Evolutionary conservation across 2,329 filamentous ascomycete species (phyloP).

Genomic region (Colletotrichum theobromicola): DNA sequence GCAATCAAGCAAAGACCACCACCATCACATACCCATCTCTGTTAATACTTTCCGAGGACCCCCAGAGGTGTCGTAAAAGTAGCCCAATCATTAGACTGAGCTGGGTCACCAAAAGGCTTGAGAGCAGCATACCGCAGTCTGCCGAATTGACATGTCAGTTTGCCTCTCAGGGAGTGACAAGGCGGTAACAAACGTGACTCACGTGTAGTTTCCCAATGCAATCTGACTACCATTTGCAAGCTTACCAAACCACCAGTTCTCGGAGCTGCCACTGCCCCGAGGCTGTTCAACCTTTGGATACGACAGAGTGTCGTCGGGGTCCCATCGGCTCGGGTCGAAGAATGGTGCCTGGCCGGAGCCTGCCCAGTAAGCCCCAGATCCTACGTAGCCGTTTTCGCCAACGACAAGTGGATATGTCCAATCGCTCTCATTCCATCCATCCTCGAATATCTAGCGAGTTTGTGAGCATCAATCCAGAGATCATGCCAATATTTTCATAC

Average conservation of each 20-base stretch:
- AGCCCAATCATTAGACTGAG: conserved; percentile 2
- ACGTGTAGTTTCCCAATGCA: conserved; percentile 45
- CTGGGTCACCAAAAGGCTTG: conserved; percentile 6
- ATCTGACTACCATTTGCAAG: conserved; percentile 46
- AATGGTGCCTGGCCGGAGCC: conserved; percentile 11
- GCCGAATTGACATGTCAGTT: accelerated
- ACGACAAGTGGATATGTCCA: conserved; percentile 47
- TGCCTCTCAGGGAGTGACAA: too few relatives aligned
- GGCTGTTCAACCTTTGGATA: conserved; percentile 28
- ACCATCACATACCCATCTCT: neutral
- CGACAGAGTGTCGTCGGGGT: conserved; percentile 28
- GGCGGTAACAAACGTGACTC: neutral
- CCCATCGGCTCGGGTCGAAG: conserved; percentile 24
- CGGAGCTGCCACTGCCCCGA: conserved; percentile 17
- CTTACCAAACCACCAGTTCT: conserved; percentile 48
- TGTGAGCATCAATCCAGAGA: neutral
- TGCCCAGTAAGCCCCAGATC: conserved; percentile 36
- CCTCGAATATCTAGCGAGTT: conserved; percentile 38
- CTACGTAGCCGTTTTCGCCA: conserved; percentile 44
- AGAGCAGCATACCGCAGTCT: conserved; percentile 14
- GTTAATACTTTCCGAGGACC: conserved; percentile 24
- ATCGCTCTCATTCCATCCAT: conserved; percentile 39
- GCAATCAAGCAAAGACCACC: too few relatives aligned
- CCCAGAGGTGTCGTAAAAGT: conserved; percentile 38
- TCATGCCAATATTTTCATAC: neutral